phyloP scores from a whole-genome alignment of 2,329 filamentous ascomycete genomes.

The Oidium heveae region DNA sequence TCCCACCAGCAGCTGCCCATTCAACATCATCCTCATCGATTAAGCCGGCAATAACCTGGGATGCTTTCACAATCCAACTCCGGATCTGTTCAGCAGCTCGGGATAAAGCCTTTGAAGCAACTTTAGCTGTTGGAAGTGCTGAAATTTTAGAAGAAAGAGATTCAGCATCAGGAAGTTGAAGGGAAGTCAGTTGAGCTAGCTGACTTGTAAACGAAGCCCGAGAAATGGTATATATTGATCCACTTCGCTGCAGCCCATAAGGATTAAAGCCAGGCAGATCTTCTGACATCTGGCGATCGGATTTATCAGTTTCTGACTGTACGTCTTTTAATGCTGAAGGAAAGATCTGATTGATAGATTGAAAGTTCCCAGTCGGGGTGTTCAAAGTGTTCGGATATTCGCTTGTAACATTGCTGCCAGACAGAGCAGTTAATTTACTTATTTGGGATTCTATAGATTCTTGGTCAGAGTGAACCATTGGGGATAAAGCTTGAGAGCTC shows the following conservation, averaged over 20 bases:
- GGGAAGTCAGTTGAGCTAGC: conserved; percentile 70
- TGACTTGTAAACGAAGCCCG: conserved; percentile 83
- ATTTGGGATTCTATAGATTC: not conserved
- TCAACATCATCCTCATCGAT: conserved; percentile 95
- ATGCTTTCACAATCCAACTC: conserved; percentile 81
- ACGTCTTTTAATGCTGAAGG: conserved; percentile 26
- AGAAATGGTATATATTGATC: conserved; percentile 83
- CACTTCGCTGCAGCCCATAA: conserved; percentile 39
- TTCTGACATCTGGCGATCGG: conserved; percentile 10
- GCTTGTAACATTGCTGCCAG: conserved; percentile 35
- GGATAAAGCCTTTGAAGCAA: conserved; percentile 61
- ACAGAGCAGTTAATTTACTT: not conserved
- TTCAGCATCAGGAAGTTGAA: conserved; percentile 66
- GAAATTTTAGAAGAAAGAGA: conserved; percentile 63
- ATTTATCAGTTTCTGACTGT: conserved; percentile 17
- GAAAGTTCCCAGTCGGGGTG: not conserved
- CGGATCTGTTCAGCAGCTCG: conserved; percentile 80
- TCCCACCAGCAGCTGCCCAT: conserved; percentile 75
- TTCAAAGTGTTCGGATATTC: not conserved
- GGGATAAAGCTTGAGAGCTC: not conserved
- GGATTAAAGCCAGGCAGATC: conserved; percentile 35
- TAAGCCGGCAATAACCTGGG: conserved; percentile 65
- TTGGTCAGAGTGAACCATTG: not conserved
- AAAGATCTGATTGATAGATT: conserved; percentile 16
- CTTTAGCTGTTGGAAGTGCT: conserved; percentile 59